phyloP scores from a whole-genome alignment of 1,284 basidiomycete genomes.

The Fomes fomentarius region DNA sequence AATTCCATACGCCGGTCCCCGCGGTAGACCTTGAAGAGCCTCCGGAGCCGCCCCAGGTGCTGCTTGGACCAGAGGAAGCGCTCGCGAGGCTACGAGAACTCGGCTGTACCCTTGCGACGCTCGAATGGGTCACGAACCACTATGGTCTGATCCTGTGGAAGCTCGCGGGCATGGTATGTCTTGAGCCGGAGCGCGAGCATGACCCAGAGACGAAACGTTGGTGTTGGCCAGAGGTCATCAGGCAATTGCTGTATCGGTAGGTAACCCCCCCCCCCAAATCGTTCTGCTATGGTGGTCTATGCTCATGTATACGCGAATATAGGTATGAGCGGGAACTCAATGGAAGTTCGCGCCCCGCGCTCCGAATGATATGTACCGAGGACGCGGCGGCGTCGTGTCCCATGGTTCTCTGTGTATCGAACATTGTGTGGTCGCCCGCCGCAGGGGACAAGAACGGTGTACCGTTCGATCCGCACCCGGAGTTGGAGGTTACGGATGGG shows the following conservation, averaged over 20 bases:
- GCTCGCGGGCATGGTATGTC: constrained; percentile 78
- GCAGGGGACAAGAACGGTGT: constrained; percentile 43
- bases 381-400: constrained; percentile 74
- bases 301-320: no score
- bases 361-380: constrained; percentile 78
- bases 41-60: constrained; percentile 11
- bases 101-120: constrained; percentile 66
- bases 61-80: constrained; percentile 55
- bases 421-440: constrained; percentile 53
- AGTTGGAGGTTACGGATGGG: constrained; percentile 91
- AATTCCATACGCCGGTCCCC: constrained; percentile 48
- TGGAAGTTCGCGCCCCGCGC: constrained; percentile 74
- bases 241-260: constrained; percentile 87
- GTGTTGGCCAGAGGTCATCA: constrained; percentile 79
- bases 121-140: constrained; percentile 90
- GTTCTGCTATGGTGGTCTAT: no score
- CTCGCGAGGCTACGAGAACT: constrained; percentile 51
- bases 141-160: constrained; percentile 96
- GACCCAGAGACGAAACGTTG: constrained; percentile 58
- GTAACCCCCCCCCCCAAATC: neutral
- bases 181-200: constrained; percentile 67
- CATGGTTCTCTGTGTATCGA: constrained; percentile 86
- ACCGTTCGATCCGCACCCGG: constrained; percentile 44
- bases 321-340: constrained; percentile 94
- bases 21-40: constrained; percentile 3